A percentile compares a stretch with the other conserved stretches of the same genome.
phyloP scores from a whole-genome alignment of 805 yeast species.

The Zygosaccharomyces bailii region DNA sequence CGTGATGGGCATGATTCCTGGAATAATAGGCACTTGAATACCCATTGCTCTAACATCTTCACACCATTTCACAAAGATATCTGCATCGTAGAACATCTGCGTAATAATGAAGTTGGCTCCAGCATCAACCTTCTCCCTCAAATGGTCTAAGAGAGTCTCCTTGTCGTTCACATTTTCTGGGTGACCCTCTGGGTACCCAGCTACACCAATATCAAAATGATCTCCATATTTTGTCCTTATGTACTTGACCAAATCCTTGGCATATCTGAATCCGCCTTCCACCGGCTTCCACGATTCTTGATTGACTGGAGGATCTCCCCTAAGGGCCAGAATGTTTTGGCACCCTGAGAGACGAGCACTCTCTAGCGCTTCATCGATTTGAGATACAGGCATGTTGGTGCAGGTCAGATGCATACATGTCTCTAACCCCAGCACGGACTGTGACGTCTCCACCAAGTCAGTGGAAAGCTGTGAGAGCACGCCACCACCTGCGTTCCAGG shows the following conservation, averaged over 20 bases:
- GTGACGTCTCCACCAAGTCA: slow-evolving; percentile 88
- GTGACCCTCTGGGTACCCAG: slow-evolving; percentile 97
- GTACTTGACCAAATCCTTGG: slow-evolving; percentile 78
- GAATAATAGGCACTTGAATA: slow-evolving; percentile 81
- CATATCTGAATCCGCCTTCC: slow-evolving; percentile 77
- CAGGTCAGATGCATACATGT: slow-evolving; percentile 98
- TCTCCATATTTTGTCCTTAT: slow-evolving; percentile 76
- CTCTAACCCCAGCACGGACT: slow-evolving; percentile 84
- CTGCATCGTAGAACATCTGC: slow-evolving; percentile 95
- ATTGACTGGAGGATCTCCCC: slow-evolving; percentile 92
- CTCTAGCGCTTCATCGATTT: slow-evolving; percentile 79
- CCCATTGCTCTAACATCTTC: slow-evolving; percentile 64
- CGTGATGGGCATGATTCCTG: slow-evolving; percentile 99
- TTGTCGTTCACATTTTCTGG: slow-evolving; percentile 69
- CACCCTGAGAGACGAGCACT: slow-evolving; percentile 90
- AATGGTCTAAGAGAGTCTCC: slow-evolving; percentile 50
- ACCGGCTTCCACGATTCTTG: slow-evolving; percentile 40
- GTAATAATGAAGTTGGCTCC: slow-evolving; percentile 95
- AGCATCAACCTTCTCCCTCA: slow-evolving; percentile 86
- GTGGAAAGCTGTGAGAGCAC: slow-evolving; percentile 70
- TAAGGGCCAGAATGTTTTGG: slow-evolving; percentile 86
- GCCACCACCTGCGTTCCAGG: slow-evolving; percentile 99
- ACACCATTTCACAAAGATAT: slow-evolving; percentile 82
- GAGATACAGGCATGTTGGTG: slow-evolving; percentile 81
- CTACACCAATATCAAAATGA: slow-evolving; percentile 92